Evolutionary conservation across 495 filamentous ascomycete genomes (phyloP), one percentile per base, ranked within the genome.

Genomic region (Paragyromitra xinjiangensis): DNA sequence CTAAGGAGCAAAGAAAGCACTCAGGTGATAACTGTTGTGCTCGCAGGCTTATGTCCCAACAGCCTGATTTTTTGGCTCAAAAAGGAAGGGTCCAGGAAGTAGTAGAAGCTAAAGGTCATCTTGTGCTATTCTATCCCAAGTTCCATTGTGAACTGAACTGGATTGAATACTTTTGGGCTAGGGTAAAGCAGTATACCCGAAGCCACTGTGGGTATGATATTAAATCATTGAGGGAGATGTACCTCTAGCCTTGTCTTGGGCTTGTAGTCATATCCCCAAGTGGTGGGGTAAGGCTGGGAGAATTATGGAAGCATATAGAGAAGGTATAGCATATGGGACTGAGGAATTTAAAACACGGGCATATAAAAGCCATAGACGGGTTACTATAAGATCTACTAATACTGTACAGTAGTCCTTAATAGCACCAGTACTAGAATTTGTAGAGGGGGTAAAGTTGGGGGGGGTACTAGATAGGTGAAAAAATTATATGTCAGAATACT

Each of bases 281-380:
- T 67, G 14, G 48, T 67, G 45, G 64, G 44, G 64, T 0, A 67
- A 67, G 19, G 24, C 45, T 14, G 37, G 51, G n/a, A 67, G 64
- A 55, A 67, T 67, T 39, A 67, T 53, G 6, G 44, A 67, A 48
- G 16, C 29, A 0, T 67, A 55, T 53, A 26, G 22, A 37, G 45
- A 51, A 7, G 22, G 45, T 0, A 12, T 1, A 11, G 6, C 12
- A 12, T 67, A 67, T 55, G 26, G 64, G 16, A 67, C 12, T n/a
- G 14, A 34, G 34, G 64, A 53, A 51, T 67, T 67, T 45, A 67
- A 19, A 16, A 12, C 16, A 6, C 19, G 26, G 6, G 24, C 24
- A 24, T 66, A 66, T 67, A 67, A 67, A 34, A 67, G 45, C 14
- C 45, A 53, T 39, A 53, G 45, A 34, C 51, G 64, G 45, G 45